A percentile compares a stretch with the other conserved stretches of the same genome.
Conservation (phyloP, 1,284 basidiomycete species). For the Singerocomus rubriflavus region DNA sequence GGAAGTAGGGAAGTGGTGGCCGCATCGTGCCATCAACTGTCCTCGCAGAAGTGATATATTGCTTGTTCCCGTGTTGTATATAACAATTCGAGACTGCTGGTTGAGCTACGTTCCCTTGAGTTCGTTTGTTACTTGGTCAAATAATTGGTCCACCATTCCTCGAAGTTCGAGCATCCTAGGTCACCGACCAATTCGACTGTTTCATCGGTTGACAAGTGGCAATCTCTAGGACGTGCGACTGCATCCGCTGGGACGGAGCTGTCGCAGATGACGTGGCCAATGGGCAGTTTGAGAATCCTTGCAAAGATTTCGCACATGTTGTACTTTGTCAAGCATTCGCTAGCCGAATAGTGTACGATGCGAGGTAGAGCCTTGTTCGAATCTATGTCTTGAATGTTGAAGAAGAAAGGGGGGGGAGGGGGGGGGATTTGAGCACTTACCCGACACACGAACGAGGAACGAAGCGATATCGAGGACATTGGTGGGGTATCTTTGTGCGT, state of each 20-base stretch:
- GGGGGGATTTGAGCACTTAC: constrained; percentile 37
- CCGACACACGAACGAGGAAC: constrained; percentile 65
- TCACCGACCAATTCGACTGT: constrained; percentile 62
- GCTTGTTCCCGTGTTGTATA: constrained; percentile 8
- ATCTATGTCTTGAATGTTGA: constrained; percentile 25
- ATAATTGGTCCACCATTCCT: constrained; percentile 67
- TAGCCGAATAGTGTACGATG: constrained; percentile 73
- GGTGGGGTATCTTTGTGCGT: constrained; percentile 78
- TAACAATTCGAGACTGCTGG: neutral
- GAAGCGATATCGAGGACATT: constrained; percentile 73
- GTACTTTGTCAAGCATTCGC: constrained; percentile 80
- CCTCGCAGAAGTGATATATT: neutral
- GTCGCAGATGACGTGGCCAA: constrained; percentile 66
- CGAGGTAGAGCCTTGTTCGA: constrained; percentile 48
- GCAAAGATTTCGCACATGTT: constrained; percentile 78
- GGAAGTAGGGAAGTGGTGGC: neutral
- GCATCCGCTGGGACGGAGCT: constrained; percentile 60
- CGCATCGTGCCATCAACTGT: too few species aligned
- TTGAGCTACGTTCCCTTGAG: constrained; percentile 8
- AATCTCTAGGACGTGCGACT: constrained; percentile 68
- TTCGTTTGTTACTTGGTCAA: constrained; percentile 22
- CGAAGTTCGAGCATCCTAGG: constrained; percentile 62
- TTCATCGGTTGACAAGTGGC: constrained; percentile 64
- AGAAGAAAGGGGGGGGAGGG: neutral
- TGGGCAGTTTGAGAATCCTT: constrained; percentile 59